phyloP scores from a whole-genome alignment of 108 stramenopile genomes.

The Pseudonitzschia multiseries region DNA sequence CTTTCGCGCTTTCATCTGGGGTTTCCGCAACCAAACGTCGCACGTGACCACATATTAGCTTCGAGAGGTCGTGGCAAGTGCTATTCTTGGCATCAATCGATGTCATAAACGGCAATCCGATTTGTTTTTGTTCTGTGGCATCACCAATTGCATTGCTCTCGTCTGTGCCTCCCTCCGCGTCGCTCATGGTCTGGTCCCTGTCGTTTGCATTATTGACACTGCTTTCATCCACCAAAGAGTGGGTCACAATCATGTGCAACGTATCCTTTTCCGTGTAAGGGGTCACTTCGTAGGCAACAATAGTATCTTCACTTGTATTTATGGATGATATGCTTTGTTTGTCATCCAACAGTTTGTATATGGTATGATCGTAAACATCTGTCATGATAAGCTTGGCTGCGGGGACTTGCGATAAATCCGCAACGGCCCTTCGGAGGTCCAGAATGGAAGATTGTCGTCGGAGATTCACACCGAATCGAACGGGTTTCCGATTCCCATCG shows the following conservation, averaged over 20 bases:
- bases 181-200: background rate
- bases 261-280: conserved; percentile 20
- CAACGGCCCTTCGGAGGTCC: conserved; percentile 18
- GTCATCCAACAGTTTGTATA: conserved; percentile 46
- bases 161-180: background rate
- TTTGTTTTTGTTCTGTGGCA: conserved; percentile 3
- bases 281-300: conserved; percentile 62
- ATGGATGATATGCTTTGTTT: conserved; percentile 37
- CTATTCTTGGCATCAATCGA: conserved; percentile 41
- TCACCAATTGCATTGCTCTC: conserved; percentile 22
- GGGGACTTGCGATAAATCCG: conserved; percentile 18
- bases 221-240: conserved; percentile 19
- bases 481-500: conserved; percentile 6
- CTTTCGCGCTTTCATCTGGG: background rate
- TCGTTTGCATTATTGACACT: background rate
- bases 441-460: conserved; percentile 12
- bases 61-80: conserved; percentile 54
- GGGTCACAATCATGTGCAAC: conserved; percentile 35
- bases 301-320: conserved; percentile 18
- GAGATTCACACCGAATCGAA: conserved; percentile 25
- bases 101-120: conserved; percentile 69
- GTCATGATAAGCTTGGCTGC: conserved; percentile 40
- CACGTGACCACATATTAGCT: conserved; percentile 50
- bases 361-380: conserved; percentile 41
- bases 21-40: conserved; percentile 27